A percentile compares a stretch with the other conserved stretches of the same genome.
These are phyloP conservation scores for Ophiosphaerella narmari DNA, from an alignment of 2,329 filamentous ascomycete genomes.

Conservation along the genomic window DNA sequence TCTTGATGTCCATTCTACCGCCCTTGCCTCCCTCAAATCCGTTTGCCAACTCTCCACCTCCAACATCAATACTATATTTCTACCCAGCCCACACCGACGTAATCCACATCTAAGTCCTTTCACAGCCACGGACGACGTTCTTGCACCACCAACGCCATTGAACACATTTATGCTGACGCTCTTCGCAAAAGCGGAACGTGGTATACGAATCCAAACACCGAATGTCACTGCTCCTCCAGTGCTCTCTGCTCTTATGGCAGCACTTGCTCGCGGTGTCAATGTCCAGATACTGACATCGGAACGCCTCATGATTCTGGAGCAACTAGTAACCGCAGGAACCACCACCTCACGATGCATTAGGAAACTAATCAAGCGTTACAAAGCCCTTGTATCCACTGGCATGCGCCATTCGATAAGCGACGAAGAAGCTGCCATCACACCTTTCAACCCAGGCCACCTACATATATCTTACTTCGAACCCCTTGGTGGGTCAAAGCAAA, in stretches of 20 bases:
- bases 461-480: constrained; percentile 63
- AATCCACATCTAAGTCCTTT: constrained; percentile 66
- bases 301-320: constrained; percentile 76
- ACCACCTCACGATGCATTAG: constrained; percentile 70
- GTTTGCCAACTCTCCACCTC: constrained; percentile 1
- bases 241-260: constrained; percentile 63
- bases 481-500: constrained; percentile 24
- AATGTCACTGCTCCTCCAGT: constrained; percentile 74
- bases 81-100: constrained; percentile 74
- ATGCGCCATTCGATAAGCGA: constrained; percentile 12
- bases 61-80: constrained; percentile 62
- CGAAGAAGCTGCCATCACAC: constrained; percentile 36
- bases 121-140: constrained; percentile 44
- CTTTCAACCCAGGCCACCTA: constrained; percentile 52
- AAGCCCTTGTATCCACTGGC: constrained; percentile 30
- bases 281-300: constrained; percentile 70
- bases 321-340: constrained; percentile 77
- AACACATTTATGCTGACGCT: constrained; percentile 68
- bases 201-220: constrained; percentile 74
- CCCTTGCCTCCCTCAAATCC: constrained; percentile 7
- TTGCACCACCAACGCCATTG: constrained; percentile 69
- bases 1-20: background rate
- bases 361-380: constrained; percentile 62
- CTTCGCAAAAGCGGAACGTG: constrained; percentile 60
- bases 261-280: constrained; percentile 68